Evolutionary conservation across 179 eudicot genomes (phyloP).

Genomic region (Silene noctiflora): DNA sequence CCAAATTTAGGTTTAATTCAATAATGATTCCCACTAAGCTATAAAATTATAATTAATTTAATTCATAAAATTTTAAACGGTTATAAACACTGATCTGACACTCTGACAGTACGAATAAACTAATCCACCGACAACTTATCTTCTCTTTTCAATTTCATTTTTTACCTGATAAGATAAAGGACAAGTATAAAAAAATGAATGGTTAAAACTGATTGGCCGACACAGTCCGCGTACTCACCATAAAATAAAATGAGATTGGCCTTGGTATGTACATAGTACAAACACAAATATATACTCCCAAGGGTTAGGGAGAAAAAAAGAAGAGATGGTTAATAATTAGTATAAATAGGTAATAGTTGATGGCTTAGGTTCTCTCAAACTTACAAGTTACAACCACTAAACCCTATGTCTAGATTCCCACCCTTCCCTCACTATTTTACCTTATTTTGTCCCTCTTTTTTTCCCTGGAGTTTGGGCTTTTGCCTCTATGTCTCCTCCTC

Average conservation of each 20-base stretch:
- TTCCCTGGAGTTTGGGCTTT: slow-evolving; percentile 5
- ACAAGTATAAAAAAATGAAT: not conserved
- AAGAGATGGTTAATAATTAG: not conserved
- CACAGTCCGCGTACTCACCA: not conserved
- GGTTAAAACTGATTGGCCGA: not conserved
- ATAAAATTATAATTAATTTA: no score
- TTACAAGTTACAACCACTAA: not conserved
- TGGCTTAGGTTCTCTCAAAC: not conserved
- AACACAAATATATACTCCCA: not conserved
- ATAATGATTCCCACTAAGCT: no score
- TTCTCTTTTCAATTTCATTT: not conserved
- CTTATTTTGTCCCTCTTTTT: slow-evolving; percentile 5
- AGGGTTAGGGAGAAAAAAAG: not conserved
- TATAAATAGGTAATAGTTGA: not conserved
- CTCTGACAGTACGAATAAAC: not conserved
- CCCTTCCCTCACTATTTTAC: not conserved
- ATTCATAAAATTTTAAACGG: no score
- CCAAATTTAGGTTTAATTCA: no score
- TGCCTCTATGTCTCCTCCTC: not conserved
- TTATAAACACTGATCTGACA: no score
- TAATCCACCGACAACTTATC: not conserved
- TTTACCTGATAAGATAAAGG: not conserved
- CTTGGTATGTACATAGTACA: not conserved
- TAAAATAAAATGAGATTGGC: not conserved
- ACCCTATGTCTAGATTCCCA: slow-evolving; percentile 1